Evolutionary conservation across 495 filamentous ascomycete genomes (phyloP), one percentile per base, ranked within the genome.

Genomic region (Tirmania nivea): DNA sequence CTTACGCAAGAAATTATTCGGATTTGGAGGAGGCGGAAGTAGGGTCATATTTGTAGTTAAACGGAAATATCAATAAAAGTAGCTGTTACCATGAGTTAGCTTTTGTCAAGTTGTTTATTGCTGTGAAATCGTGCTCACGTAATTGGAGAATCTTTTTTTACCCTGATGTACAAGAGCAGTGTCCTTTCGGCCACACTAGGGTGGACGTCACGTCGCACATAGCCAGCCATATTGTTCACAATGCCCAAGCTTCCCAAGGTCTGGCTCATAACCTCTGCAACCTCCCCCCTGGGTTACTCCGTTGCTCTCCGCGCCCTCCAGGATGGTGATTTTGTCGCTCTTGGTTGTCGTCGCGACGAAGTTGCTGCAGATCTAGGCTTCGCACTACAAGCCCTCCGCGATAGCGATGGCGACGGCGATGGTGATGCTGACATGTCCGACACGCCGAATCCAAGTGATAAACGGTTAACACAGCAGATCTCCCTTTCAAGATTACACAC

Each of bases 231-330:
- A 1, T 31, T 31, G 25, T 31, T 31, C 25, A 31, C 25, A 31
- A 31, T 31, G 25, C 25, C 25, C 25, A 31, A 31, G 39, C 39
- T 19, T 14, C 39, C 39, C 12, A 45, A 45, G 9, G 81, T 85
- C 65, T 96, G 90, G 88, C 80, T 95, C 62, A 72, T 96, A 54
- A 93, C 87, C 25, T 80, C 83, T 49, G 80, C 82, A 17, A 72
- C 84, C 57, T 83, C 83, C 51, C 86, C 88, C n/a, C 75, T 93
- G 60, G 79, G 78, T 49, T 76, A 80, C 49, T 72, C 74, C 37
- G 69, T 80, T 50, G 73, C 76, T 20, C 72, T 89, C 57, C 78
- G 83, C 49, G 76, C 81, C 48, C 77, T 84, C 60, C 70, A 85
- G 50, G 79, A 94, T 45, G 76, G 90, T 47, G 90, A 95, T 65